Evolutionary conservation across 2,329 filamentous ascomycete genomes (phyloP).

Genomic region (Tolypocladium ovalisporum): DNA sequence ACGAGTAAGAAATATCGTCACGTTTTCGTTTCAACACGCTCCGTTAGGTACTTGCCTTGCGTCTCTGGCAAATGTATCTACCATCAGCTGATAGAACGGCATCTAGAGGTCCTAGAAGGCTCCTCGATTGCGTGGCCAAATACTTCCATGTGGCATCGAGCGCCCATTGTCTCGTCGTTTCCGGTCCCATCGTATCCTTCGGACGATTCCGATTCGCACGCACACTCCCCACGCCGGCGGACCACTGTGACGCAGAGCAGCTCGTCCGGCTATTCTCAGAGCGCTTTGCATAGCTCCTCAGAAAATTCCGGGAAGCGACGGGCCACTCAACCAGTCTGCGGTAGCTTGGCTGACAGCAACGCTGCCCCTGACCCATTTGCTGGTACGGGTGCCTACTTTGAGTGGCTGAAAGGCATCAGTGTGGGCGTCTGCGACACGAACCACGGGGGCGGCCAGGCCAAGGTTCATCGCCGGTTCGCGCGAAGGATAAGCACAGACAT

Average conservation of each 20-base stretch:
- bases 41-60: slow-evolving; percentile 48
- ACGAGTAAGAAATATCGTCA: slow-evolving; percentile 59
- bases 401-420: slow-evolving; percentile 14
- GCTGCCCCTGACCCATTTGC: slow-evolving; percentile 9
- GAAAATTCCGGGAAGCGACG: slow-evolving; percentile 1
- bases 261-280: not conserved
- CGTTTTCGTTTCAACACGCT: slow-evolving; percentile 79
- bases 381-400: slow-evolving; percentile 14
- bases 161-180: slow-evolving; percentile 28
- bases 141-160: slow-evolving; percentile 52
- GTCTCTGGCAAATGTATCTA: not conserved
- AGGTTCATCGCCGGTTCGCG: slow-evolving; percentile 4
- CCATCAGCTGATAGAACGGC: not conserved
- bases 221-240: slow-evolving; percentile 48
- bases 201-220: slow-evolving; percentile 44
- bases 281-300: not conserved
- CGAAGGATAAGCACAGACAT: slow-evolving; percentile 24
- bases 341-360: not conserved
- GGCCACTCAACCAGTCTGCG: slow-evolving; percentile 5
- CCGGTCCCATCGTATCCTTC: slow-evolving; percentile 27
- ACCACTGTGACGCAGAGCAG: not conserved
- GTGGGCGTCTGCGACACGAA: slow-evolving; percentile 4
- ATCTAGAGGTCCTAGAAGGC: slow-evolving; percentile 55
- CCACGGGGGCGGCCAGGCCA: slow-evolving; percentile 1
- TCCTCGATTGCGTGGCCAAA: slow-evolving; percentile 75